phyloP scores from a whole-genome alignment of 129 eudicot species.

The Pulicaria dysenterica region DNA sequence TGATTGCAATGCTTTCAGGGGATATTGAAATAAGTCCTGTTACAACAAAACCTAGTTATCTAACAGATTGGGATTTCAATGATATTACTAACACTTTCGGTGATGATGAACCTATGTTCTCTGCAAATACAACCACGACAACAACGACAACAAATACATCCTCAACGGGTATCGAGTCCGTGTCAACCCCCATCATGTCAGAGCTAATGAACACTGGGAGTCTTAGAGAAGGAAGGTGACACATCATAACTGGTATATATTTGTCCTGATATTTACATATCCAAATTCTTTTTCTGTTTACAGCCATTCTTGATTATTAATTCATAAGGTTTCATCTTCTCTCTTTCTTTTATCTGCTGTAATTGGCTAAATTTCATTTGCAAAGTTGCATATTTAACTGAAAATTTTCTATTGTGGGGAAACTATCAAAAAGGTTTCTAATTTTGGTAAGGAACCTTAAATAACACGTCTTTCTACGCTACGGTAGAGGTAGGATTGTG shows the following conservation, averaged over 20 bases:
- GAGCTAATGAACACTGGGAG: conserved; percentile 32
- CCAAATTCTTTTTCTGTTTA: background rate
- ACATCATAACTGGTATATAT: background rate
- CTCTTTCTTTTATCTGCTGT: too few relatives aligned
- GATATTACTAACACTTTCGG: conserved; percentile 49
- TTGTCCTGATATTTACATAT: background rate
- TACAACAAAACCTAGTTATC: conserved; percentile 60
- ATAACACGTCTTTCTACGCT: too few relatives aligned
- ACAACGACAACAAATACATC: conserved; percentile 15
- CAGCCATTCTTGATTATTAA: background rate
- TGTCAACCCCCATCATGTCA: conserved; percentile 36
- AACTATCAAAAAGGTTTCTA: too few relatives aligned
- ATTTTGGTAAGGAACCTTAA: too few relatives aligned
- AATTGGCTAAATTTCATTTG: too few relatives aligned
- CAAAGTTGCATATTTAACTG: too few relatives aligned
- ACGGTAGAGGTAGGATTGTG: too few relatives aligned
- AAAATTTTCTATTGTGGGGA: too few relatives aligned
- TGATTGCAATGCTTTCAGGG: conserved; percentile 65
- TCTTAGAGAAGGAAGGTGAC: conserved; percentile 48
- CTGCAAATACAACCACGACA: conserved; percentile 13
- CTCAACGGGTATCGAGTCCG: conserved; percentile 30
- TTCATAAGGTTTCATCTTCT: too few relatives aligned
- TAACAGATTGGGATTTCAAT: conserved; percentile 65
- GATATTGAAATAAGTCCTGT: conserved; percentile 54
- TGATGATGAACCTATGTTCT: conserved; percentile 29